Evolutionary conservation across 257 asterid species (phyloP), one percentile per base, ranked within the genome.

Genomic region (Penstemon newberryi): DNA sequence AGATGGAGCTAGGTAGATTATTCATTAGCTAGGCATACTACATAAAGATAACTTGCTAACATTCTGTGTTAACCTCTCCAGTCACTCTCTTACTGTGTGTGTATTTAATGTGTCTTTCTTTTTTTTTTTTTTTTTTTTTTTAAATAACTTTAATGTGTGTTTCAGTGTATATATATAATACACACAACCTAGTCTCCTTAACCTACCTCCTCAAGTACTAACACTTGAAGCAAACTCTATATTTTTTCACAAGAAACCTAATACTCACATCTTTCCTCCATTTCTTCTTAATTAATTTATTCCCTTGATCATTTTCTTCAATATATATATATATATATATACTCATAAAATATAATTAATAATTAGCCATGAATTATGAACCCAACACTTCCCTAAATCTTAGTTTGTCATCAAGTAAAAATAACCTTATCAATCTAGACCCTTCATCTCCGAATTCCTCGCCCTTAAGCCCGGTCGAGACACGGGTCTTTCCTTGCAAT

Each of bases 401-500:
- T 10, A 78, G 79, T 42, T 52, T 81, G 49, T 63, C 84, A 33
- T 65, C 76, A 66, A 79, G 78, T 54, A 83, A 80, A 7, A 47
- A 4, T 1, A 54, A 63, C 41, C 51, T 63, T 3, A 56, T 77
- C 1, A 81, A 77, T 70, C 76, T 78, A 38, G 80, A 89, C 39
- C 76, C 74, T 47, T 77, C 84, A 0, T 56, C 88, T 11, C 80
- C 73, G 40, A 47, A 66, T 2, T 78, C 86, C 0, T 50, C 86
- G 0, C 82, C 82, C 3, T 6, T 74, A n/a, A 77, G 73, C 67
- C 85, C 78, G 0, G 37, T 68, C 3, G 87, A 80, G 36, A 87
- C 83, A 0, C 81, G 96, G 5, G 91, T 91, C 5, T 91, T 91
- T 51, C 78, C 95, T 7, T 91, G 97, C 87, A 87, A 84, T 64